Conservation (phyloP, 2,329 filamentous ascomycete species). For the Neonectria faginata region DNA sequence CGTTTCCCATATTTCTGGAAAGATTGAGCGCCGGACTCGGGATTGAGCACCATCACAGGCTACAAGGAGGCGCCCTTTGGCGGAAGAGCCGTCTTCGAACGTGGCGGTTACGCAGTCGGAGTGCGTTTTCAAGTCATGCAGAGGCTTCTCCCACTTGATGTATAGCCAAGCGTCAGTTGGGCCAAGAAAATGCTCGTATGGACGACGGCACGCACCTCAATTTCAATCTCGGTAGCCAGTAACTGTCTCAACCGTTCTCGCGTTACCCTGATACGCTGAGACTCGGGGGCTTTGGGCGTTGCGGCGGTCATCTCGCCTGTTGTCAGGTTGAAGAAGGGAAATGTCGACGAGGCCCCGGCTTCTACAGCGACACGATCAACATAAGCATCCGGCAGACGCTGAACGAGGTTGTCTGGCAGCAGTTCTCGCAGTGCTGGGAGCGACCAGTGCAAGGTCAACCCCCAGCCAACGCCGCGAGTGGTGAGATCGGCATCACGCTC, state of each 20-base stretch:
- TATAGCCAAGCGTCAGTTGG: background rate
- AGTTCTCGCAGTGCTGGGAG: constrained; percentile 63
- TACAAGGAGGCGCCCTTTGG: constrained; percentile 57
- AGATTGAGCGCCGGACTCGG: constrained; percentile 53
- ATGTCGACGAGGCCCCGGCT: constrained; percentile 60
- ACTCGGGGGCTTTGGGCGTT: constrained; percentile 58
- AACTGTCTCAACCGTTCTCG: constrained; percentile 59
- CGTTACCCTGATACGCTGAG: constrained; percentile 60
- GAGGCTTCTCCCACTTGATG: constrained; percentile 56
- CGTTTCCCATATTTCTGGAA: constrained; percentile 50
- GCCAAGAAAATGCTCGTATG: rapidly evolving
- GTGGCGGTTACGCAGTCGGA: constrained; percentile 53
- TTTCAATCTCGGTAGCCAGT: constrained; percentile 58
- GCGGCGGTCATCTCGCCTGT: constrained; percentile 56
- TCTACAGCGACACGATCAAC: constrained; percentile 64
- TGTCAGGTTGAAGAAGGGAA: constrained; percentile 68
- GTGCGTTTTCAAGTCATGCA: constrained; percentile 46
- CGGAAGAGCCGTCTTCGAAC: constrained; percentile 60
- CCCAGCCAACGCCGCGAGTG: constrained; percentile 68
- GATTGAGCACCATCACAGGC: constrained; percentile 65
- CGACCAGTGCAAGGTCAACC: constrained; percentile 73
- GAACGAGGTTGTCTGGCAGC: constrained; percentile 60
- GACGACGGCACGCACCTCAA: constrained; percentile 54
- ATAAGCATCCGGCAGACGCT: constrained; percentile 61
- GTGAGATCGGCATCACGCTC: constrained; percentile 63